Evolutionary conservation across 2,329 filamentous ascomycete species (phyloP).

Genomic region (Trichophaea hybrida): DNA sequence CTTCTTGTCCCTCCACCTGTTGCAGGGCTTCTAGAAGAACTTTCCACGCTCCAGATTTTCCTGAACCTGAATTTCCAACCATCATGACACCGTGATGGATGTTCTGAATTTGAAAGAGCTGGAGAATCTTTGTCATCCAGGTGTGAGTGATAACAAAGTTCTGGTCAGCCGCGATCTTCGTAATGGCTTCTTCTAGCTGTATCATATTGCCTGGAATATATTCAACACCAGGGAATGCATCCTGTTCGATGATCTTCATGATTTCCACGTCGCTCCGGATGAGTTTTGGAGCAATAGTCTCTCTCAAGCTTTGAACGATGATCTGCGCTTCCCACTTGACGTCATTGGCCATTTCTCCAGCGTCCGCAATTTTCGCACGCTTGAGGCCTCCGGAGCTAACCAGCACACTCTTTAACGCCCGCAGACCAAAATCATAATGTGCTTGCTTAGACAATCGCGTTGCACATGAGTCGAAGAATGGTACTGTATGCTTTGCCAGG

Average conservation of each 20-base stretch:
- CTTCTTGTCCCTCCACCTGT: constrained; percentile 78
- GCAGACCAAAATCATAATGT: constrained; percentile 96
- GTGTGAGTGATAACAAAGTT: constrained; percentile 80
- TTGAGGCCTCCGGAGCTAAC: constrained; percentile 96
- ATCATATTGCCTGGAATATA: constrained; percentile 83
- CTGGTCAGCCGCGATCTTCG: constrained; percentile 65
- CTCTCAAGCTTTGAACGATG: constrained; percentile 92
- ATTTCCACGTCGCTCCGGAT: constrained; percentile 83
- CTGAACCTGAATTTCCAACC: constrained; percentile 94
- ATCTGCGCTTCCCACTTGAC: constrained; percentile 67
- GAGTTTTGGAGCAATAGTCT: constrained; percentile 95
- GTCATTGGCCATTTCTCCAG: constrained; percentile 15
- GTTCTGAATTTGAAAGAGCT: constrained; percentile 93
- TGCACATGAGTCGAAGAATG: constrained; percentile 91
- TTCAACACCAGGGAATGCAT: constrained; percentile 81
- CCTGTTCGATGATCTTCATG: constrained; percentile 67
- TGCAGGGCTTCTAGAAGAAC: constrained; percentile 82
- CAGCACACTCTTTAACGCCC: constrained; percentile 94
- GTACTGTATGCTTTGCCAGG: constrained; percentile 87
- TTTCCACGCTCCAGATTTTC: constrained; percentile 92
- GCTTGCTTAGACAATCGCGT: constrained; percentile 79
- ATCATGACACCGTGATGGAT: constrained; percentile 99
- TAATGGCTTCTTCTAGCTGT: constrained; percentile 66
- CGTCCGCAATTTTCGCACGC: constrained; percentile 40
- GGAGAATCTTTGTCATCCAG: constrained; percentile 95